Percentiles rank a stretch among this genome's conserved stretches.
These are phyloP conservation scores for Capniomyces stellatus DNA, from an alignment of 371 early-diverging fungal genomes.

Conservation along the genomic window DNA sequence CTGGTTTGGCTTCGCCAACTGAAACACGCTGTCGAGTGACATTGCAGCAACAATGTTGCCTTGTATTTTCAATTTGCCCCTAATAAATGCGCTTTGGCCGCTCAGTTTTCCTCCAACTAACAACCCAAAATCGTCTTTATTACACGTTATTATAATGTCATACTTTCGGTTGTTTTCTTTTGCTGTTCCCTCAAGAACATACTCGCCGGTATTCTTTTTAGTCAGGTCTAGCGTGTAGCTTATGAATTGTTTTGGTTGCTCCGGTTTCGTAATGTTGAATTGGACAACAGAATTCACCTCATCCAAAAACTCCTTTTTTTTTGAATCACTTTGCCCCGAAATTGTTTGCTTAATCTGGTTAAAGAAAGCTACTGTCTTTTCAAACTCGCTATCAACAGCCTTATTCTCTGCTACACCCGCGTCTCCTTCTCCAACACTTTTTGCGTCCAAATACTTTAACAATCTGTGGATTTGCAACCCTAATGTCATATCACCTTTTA, in stretches of 20 bases:
- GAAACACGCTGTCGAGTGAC: conserved; percentile 50
- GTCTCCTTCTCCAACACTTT: too few relatives aligned
- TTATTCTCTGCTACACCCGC: conserved; percentile 8
- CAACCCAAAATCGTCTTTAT: conserved; percentile 68
- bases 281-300: conserved; percentile 29
- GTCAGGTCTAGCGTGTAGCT: not conserved
- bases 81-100: conserved; percentile 71
- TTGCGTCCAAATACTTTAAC: conserved; percentile 24
- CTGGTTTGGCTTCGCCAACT: conserved; percentile 15
- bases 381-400: conserved; percentile 1
- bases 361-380: conserved; percentile 6
- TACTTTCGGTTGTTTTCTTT: conserved; percentile 28
- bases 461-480: conserved; percentile 57
- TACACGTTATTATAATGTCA: conserved; percentile 40
- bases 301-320: conserved; percentile 48
- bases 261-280: conserved; percentile 47
- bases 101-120: conserved; percentile 66
- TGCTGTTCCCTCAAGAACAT: conserved; percentile 15
- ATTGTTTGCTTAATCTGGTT: conserved; percentile 15
- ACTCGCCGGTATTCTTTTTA: not conserved
- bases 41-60: conserved; percentile 75
- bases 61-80: conserved; percentile 77
- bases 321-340: conserved; percentile 30
- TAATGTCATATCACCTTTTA: conserved; percentile 82
- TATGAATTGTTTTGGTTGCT: conserved; percentile 10